Percentiles rank a stretch among this genome's conserved stretches.
These are phyloP conservation scores for Trapa incisa DNA, from an alignment of 345 rosid genomes.

Conservation along the genomic window DNA sequence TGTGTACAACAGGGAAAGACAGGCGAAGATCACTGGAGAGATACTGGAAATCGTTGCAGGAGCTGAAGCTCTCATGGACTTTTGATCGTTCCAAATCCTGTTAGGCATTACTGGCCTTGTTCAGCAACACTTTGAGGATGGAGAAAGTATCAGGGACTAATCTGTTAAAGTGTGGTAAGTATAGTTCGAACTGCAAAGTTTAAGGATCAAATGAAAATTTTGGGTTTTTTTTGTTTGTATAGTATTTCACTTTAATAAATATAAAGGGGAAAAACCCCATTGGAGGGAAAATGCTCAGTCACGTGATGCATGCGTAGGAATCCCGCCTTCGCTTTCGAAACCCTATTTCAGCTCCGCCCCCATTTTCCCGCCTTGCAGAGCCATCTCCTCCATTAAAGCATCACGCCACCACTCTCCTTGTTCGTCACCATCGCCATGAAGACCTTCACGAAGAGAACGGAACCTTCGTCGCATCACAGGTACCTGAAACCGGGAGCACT, in stretches of 20 bases:
- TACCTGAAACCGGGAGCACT: too few species aligned
- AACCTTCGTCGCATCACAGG: too few species aligned
- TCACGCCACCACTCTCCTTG: background rate
- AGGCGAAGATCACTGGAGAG: slow-evolving; percentile 71
- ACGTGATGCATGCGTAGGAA: background rate
- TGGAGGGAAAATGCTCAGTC: background rate
- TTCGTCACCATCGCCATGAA: background rate
- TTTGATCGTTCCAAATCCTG: slow-evolving; percentile 6
- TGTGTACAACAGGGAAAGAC: slow-evolving; percentile 53
- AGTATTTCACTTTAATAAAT: too few species aligned
- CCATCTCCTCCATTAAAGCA: background rate
- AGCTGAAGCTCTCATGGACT: slow-evolving; percentile 52
- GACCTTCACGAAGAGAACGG: background rate
- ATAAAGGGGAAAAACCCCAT: too few species aligned
- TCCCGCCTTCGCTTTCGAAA: slow-evolving; percentile 2
- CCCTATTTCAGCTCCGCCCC: slow-evolving; percentile 2
- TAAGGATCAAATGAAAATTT: background rate
- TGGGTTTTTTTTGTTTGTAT: background rate
- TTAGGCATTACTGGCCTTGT: background rate
- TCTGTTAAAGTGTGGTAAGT: too few species aligned
- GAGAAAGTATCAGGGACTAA: too few species aligned
- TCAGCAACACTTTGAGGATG: background rate
- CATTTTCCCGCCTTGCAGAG: slow-evolving; percentile 8
- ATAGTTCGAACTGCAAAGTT: background rate
- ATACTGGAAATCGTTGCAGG: slow-evolving; percentile 77